phyloP scores from a whole-genome alignment of 805 yeast genomes.

The Metschnikowia hibisci region DNA sequence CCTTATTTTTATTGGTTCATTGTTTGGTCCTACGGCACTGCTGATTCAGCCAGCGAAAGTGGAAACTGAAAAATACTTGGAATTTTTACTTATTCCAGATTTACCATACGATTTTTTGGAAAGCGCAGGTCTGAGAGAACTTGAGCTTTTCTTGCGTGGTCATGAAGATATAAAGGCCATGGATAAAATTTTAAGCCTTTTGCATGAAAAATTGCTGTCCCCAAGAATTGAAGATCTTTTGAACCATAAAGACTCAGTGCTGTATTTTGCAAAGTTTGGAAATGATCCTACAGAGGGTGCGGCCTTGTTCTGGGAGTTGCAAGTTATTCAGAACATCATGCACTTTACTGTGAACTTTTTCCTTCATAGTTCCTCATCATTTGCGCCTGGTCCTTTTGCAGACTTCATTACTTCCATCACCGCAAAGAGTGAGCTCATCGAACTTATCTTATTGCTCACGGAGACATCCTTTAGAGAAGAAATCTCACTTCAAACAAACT shows the following conservation, averaged over 20 bases:
- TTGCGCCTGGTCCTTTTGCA: constrained; percentile 1
- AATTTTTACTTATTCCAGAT: constrained; percentile 2
- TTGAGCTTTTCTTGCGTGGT: not conserved
- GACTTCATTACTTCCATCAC: constrained; percentile 1
- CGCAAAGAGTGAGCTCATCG: constrained; percentile 24
- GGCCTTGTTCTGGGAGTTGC: constrained; percentile 30
- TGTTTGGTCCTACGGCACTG: not conserved
- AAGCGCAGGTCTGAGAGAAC: constrained; percentile 2
- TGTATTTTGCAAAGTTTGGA: constrained; percentile 37
- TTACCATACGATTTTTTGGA: constrained; percentile 4
- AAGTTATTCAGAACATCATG: constrained; percentile 37
- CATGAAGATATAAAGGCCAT: not conserved
- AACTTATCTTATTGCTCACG: constrained; percentile 43
- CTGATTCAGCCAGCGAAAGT: not conserved
- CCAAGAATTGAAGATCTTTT: constrained; percentile 30
- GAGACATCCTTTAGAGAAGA: constrained; percentile 57
- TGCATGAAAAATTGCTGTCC: constrained; percentile 18
- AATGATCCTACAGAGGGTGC: constrained; percentile 27
- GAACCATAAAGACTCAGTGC: constrained; percentile 22
- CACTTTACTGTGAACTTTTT: constrained; percentile 30
- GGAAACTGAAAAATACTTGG: not conserved
- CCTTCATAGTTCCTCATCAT: constrained; percentile 27
- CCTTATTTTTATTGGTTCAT: not conserved
- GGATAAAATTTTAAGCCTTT: not conserved
- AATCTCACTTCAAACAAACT: constrained; percentile 41